These are phyloP conservation scores for Stagonosporopsis rhizophila DNA, from an alignment of 2,329 filamentous ascomycete species.

Conservation along the genomic window DNA sequence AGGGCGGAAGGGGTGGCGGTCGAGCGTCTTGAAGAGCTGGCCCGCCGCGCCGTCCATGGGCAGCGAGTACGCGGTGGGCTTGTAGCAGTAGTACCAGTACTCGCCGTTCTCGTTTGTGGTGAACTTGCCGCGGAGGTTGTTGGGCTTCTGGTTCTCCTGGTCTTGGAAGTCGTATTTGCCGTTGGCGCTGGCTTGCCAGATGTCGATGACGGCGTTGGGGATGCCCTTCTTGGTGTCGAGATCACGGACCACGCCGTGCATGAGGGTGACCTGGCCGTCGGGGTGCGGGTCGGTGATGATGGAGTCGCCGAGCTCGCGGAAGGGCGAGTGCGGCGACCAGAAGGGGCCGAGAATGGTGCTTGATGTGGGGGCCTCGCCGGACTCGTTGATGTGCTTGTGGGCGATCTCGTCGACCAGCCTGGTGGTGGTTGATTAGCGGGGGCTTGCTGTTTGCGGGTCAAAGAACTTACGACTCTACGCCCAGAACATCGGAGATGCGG, in stretches of 20 bases:
- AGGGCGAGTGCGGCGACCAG: conserved; percentile 77
- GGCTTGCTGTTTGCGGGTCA: not conserved
- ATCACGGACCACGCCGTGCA: conserved; percentile 74
- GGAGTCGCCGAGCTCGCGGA: conserved; percentile 69
- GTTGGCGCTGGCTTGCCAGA: conserved; percentile 79
- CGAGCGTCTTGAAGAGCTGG: conserved; percentile 60
- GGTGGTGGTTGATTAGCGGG: not conserved
- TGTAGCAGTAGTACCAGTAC: conserved; percentile 77
- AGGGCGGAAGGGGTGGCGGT: conserved; percentile 67
- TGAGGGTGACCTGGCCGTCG: conserved; percentile 66
- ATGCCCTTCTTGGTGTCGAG: conserved; percentile 71
- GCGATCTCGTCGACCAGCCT: conserved; percentile 72
- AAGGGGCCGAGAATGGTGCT: conserved; percentile 79
- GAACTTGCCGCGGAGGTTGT: conserved; percentile 82
- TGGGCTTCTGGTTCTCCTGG: conserved; percentile 71
- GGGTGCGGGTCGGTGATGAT: conserved; percentile 69
- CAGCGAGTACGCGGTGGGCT: conserved; percentile 76
- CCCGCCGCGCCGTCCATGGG: conserved; percentile 67
- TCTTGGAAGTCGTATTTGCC: conserved; percentile 81
- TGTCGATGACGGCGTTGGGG: conserved; percentile 73
- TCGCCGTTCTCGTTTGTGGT: conserved; percentile 72
- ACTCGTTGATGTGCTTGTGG: conserved; percentile 68
- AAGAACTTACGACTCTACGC: conserved; percentile 70
- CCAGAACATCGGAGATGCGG: conserved; percentile 75
- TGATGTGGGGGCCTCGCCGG: conserved; percentile 70